Conservation (phyloP, 1,284 basidiomycete genomes). For the Ganoderma resinaceum region DNA sequence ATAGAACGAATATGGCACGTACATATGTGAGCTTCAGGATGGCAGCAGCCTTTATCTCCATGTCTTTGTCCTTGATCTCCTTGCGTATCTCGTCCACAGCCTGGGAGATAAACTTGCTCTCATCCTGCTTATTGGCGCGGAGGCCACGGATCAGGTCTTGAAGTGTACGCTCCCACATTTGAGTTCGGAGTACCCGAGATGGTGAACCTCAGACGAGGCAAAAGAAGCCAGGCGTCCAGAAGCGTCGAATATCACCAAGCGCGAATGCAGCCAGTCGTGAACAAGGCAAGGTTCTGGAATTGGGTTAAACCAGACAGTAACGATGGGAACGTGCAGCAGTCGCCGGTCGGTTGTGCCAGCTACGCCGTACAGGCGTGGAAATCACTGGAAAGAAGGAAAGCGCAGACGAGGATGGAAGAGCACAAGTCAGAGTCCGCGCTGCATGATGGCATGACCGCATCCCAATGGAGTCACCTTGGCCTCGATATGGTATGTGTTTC, state of each 20-base stretch:
- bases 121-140: slow-evolving; percentile 86
- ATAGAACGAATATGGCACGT: slow-evolving; percentile 15
- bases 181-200: neutral
- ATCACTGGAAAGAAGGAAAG: neutral
- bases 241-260: neutral
- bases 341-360: neutral
- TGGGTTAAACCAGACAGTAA: neutral
- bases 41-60: slow-evolving; percentile 96
- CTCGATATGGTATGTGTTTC: slow-evolving; percentile 17
- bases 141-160: slow-evolving; percentile 93
- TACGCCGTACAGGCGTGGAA: neutral
- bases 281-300: neutral
- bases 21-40: slow-evolving; percentile 98
- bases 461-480: neutral
- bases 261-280: neutral
- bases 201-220: neutral
- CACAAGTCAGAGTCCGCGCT: neutral
- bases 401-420: neutral
- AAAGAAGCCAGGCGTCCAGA: slow-evolving; percentile 1
- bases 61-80: slow-evolving; percentile 94
- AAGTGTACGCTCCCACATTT: slow-evolving; percentile 93
- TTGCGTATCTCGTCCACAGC: slow-evolving; percentile 88
- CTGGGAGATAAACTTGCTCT: slow-evolving; percentile 81
- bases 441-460: slow-evolving; percentile 3
- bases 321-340: neutral